Conservation (phyloP, 2,329 filamentous ascomycete genomes). For the Pyrenochaeta sp. region DNA sequence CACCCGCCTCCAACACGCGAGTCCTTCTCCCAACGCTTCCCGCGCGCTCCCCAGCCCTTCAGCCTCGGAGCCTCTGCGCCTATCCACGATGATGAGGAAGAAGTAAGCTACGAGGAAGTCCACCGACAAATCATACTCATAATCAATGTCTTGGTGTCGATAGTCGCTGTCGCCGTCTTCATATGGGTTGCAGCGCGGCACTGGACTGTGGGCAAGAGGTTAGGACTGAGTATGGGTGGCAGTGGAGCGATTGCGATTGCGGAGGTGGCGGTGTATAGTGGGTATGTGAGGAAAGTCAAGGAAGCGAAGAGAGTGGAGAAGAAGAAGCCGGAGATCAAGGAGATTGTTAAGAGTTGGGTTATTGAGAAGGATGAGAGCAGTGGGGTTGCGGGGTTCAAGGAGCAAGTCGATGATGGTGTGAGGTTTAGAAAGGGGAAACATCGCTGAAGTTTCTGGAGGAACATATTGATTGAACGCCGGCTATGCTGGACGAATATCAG, state of each 20-base stretch:
- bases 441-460: conserved; percentile 38
- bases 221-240: conserved; percentile 76
- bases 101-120: conserved; percentile 74
- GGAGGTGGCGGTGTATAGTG: conserved; percentile 79
- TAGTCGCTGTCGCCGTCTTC: conserved; percentile 78
- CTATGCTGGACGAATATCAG: conserved; percentile 14
- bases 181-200: conserved; percentile 81
- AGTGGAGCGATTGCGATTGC: conserved; percentile 75
- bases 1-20: conserved; percentile 66
- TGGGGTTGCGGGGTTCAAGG: conserved; percentile 12
- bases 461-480: conserved; percentile 9
- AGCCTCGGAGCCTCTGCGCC: conserved; percentile 51
- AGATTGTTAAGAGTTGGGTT: conserved; percentile 77
- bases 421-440: conserved; percentile 56
- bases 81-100: conserved; percentile 59
- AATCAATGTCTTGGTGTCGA: conserved; percentile 87
- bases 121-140: conserved; percentile 86
- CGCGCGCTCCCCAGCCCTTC: conserved; percentile 61
- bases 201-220: conserved; percentile 75
- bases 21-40: conserved; percentile 68
- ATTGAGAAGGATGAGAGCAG: conserved; percentile 43
- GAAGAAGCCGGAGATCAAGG: conserved; percentile 69
- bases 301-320: conserved; percentile 72
- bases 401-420: conserved; percentile 42
- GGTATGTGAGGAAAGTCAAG: conserved; percentile 75